These are phyloP conservation scores for Grifola frondosa DNA, from an alignment of 1,284 basidiomycete species.

Conservation along the genomic window DNA sequence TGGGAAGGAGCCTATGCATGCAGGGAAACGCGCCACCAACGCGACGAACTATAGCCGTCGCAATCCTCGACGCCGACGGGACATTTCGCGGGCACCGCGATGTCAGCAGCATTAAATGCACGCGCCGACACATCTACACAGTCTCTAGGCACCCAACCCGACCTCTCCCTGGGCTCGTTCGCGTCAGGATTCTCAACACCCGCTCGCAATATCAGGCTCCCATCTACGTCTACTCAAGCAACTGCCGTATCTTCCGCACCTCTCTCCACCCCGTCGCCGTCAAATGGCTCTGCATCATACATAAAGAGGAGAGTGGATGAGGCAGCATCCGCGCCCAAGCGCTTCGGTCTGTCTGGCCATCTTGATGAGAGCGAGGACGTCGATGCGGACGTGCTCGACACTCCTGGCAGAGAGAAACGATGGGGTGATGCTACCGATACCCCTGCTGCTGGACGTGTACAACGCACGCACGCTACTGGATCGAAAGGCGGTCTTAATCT, in stretches of 20 bases:
- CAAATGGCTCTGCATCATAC: conserved; percentile 23
- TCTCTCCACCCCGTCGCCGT: conserved; percentile 54
- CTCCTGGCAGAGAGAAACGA: conserved; percentile 49
- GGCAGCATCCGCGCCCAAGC: conserved; percentile 30
- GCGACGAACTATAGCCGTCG: no score
- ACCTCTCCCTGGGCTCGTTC: conserved; percentile 63
- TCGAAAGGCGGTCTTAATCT: conserved; percentile 63
- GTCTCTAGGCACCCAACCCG: conserved; percentile 49
- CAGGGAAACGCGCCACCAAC: no score
- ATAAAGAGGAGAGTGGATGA: conserved; percentile 30
- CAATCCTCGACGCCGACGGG: conserved; percentile 11
- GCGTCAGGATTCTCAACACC: conserved; percentile 58
- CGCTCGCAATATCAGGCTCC: conserved; percentile 46
- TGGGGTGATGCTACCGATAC: conserved; percentile 52
- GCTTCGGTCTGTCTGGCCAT: conserved; percentile 24
- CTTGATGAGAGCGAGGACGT: conserved; percentile 35
- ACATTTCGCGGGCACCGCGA: conserved; percentile 9
- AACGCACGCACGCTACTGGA: conserved; percentile 41
- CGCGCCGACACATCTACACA: conserved; percentile 39
- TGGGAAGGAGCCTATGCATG: background rate
- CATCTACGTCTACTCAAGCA: conserved; percentile 50
- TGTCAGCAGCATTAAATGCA: conserved; percentile 36
- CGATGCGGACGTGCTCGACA: conserved; percentile 50
- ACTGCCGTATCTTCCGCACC: conserved; percentile 57
- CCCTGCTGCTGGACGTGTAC: conserved; percentile 44